Evolutionary conservation across 768 basidiomycete genomes (phyloP), one percentile per base, ranked within the genome.

Genomic region (Harrya chromipes): DNA sequence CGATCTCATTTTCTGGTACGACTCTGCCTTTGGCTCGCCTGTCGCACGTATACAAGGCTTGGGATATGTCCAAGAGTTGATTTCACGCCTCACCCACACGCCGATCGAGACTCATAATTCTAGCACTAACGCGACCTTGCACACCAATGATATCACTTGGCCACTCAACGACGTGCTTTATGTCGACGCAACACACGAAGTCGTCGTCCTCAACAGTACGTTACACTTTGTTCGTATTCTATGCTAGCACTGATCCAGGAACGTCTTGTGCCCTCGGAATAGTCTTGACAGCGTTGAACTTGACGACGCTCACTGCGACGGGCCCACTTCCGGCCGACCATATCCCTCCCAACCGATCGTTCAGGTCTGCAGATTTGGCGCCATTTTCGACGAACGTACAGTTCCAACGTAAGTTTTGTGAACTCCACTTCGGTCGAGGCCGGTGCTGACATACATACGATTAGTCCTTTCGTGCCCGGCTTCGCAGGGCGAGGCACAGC

Each of bases 311-410:
- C 44, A 83, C 90, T 23, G 72, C 70, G 17, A 62, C 67, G n/a
- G 93, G 91, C 0, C 89, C 91, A 0, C 71, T 93, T 10, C 88
- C 90, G 0, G 74, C 78, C 9, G 82, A 84, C 47, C 86, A 89
- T 58, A 84, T 93, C 21, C 84, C 81, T 0, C 54, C 65, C 7
- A 70, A 85, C 41, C 76, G 81, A 13, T 74, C 85, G 0, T 95
- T 90, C 75, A 83, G 80, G 58, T 76, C 81, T 0, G 79, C 90
- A 5, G 80, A 92, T 54, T 74, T 93, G 34, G 84, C 88, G 17
- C 92, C 93, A 0, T 97, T 97, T 67, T 86, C 84, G 0, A 88
- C 92, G 23, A 94, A 94, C 59, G 65, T 94, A 19, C 89, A 91
- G 61, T 86, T 94, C 75, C 93, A 95, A 70, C 74, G 90, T 92